These are phyloP conservation scores for Podaxis sp. DNA, from an alignment of 768 basidiomycete genomes.

Conservation along the genomic window DNA sequence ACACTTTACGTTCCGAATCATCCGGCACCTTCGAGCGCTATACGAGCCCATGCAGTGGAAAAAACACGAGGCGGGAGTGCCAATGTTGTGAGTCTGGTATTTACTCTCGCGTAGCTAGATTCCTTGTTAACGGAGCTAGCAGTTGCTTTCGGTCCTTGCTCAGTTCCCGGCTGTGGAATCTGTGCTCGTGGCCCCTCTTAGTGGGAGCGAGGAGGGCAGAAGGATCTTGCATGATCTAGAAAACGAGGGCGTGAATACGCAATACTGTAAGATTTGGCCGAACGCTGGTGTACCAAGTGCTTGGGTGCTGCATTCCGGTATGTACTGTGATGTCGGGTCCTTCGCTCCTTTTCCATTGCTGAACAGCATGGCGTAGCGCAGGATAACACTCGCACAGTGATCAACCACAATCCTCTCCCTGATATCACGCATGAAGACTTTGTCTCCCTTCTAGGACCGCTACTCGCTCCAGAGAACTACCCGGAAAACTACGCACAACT, in stretches of 20 bases:
- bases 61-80: constrained; percentile 73
- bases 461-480: constrained; percentile 82
- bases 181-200: constrained; percentile 71
- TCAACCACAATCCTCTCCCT: constrained; percentile 86
- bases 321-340: constrained; percentile 17
- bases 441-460: constrained; percentile 73
- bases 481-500: constrained; percentile 32
- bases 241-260: constrained; percentile 63
- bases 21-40: constrained; percentile 54
- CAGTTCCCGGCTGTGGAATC: constrained; percentile 70
- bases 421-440: constrained; percentile 89
- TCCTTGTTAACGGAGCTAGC: constrained; percentile 2
- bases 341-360: constrained; percentile 8
- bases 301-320: constrained; percentile 79
- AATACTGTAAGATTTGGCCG: constrained; percentile 73
- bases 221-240: constrained; percentile 66
- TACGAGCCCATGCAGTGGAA: constrained; percentile 72
- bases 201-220: constrained; percentile 68
- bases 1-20: constrained; percentile 62
- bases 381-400: constrained; percentile 62
- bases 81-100: constrained; percentile 40
- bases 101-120: background rate
- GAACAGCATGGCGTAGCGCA: constrained; percentile 39
- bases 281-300: constrained; percentile 74
- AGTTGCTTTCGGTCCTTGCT: constrained; percentile 67